Evolutionary conservation across 345 rosid species (phyloP), one percentile per base, ranked within the genome.

Genomic region (Salix dunnii): DNA sequence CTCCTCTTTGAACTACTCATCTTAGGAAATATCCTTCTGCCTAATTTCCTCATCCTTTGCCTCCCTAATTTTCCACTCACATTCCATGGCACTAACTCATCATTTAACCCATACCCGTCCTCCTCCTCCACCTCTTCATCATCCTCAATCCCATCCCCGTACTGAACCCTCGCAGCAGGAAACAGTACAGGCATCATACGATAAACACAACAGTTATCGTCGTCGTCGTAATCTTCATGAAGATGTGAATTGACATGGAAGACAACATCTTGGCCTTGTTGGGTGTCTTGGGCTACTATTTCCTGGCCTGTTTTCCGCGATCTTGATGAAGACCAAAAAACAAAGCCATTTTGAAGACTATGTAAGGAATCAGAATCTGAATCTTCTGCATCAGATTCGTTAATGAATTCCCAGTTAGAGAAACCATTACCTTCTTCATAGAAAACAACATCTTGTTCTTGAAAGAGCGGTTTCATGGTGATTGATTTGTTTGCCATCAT

Each of bases 1-100:
- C 78, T 60, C 76, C 72, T 79, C 77, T 81, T 84, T 10, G 84
- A 75, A 40, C 23, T 65, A 48, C 53, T 60, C 86, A 81, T 85
- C 77, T 80, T 88, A 4, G 84, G 68, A 72, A 74, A 86, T 2
- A 63, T 79, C 75, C 87, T 85, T 75, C 86, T 88, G 74, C 91
- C 91, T 78, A 85, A 61, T 42, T 88, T 90, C 85, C 87, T 85
- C 77, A 86, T 77, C 82, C 89, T 86, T 67, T 83, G 79, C 78
- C 84, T 86, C 75, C 80, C 89, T 61, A 89, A 68, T 75, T 85
- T 89, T 76, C 78, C 80, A 30, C 80, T 77, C 81, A 88, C 69
- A 17, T 74, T 20, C 69, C 78, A 63, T 13, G 90, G 89, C 70
- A 86, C 86, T 21, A 89, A 72, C 73, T 89, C 92, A 60, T 85